Evolutionary conservation across 176 grass and related monocot genomes (phyloP), one percentile per base, ranked within the genome.

Genomic region (Musa beccarii): DNA sequence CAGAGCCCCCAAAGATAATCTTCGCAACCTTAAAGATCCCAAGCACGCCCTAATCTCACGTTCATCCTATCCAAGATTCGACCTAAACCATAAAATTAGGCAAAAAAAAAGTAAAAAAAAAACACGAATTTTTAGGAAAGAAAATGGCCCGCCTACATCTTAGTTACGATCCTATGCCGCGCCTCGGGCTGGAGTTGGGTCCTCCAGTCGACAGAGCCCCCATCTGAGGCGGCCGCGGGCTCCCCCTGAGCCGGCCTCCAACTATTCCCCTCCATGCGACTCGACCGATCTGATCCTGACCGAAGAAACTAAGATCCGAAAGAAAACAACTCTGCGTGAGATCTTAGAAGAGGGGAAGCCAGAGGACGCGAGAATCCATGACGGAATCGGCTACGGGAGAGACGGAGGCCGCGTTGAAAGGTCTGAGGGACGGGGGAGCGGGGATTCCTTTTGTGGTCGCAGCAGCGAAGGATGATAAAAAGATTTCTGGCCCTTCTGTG

Each of bases 81-180:
- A 24, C 11, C 23, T 1, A 17, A 71, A 77, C 12, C 51, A 55
- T 43, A 43, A 43, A 6, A 43, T 43, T 43, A 3, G 34, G 34
- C 3, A 43, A 43, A n/a, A n/a, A n/a, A n/a, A n/a, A n/a, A n/a
- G 6, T 0, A 43, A 43, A 43, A 43, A 43, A n/a, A n/a, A n/a
- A n/a, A n/a, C 3, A 5, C 34, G 34, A 43, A 6, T 43, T 43
- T 43, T 43, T 43, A 43, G 59, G 57, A 62, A 49, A 34, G 49
- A 3, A 8, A n/a, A 25, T 19, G 68, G 14, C 17, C 17, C 20
- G 1, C 51, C 53, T 71, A 92, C 93, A 92, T 92, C 87, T 86
- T 96, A 9, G 88, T 90, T 51, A 96, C 87, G 74, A 92, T 86
- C 82, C 87, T 88, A 74, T 15, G 80, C 68, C 93, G 87, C 21